phyloP scores from a whole-genome alignment of 2,329 filamentous ascomycete genomes.

The Cladosporium sphaerospermum region DNA sequence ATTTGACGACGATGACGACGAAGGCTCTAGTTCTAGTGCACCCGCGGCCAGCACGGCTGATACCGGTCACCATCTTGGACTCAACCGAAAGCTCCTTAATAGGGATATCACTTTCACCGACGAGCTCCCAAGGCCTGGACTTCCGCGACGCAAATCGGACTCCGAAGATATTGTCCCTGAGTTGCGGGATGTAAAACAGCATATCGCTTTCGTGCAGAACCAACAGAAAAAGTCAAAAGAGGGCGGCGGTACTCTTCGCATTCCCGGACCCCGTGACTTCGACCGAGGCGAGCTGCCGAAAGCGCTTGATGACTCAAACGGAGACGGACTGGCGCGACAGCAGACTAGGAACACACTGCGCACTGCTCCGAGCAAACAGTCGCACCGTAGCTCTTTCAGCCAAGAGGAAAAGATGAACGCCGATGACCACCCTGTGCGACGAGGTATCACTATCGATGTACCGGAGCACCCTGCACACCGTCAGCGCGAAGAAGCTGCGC shows the following conservation, averaged over 20 bases:
- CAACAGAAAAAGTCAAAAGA: constrained; percentile 61
- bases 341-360: constrained; percentile 24
- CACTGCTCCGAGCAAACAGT: constrained; percentile 15
- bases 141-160: constrained; percentile 28
- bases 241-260: constrained; percentile 70
- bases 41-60: background rate
- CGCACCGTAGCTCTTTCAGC: constrained; percentile 17
- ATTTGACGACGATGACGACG: constrained; percentile 8
- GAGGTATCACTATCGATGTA: constrained; percentile 63
- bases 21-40: background rate
- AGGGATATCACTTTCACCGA: constrained; percentile 63
- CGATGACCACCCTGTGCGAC: constrained; percentile 38
- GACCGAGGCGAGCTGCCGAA: constrained; percentile 73
- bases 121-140: constrained; percentile 42
- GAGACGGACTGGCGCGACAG: constrained; percentile 24
- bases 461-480: constrained; percentile 43
- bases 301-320: constrained; percentile 45
- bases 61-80: constrained; percentile 20
- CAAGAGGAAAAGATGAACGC: constrained; percentile 27
- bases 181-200: constrained; percentile 53
- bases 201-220: constrained; percentile 81
- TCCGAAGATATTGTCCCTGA: constrained; percentile 45
- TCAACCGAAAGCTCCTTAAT: constrained; percentile 20
- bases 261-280: constrained; percentile 85
- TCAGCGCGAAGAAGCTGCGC: constrained; percentile 16